Evolutionary conservation across 768 basidiomycete species (phyloP).

Genomic region (Hericium rajendrae): DNA sequence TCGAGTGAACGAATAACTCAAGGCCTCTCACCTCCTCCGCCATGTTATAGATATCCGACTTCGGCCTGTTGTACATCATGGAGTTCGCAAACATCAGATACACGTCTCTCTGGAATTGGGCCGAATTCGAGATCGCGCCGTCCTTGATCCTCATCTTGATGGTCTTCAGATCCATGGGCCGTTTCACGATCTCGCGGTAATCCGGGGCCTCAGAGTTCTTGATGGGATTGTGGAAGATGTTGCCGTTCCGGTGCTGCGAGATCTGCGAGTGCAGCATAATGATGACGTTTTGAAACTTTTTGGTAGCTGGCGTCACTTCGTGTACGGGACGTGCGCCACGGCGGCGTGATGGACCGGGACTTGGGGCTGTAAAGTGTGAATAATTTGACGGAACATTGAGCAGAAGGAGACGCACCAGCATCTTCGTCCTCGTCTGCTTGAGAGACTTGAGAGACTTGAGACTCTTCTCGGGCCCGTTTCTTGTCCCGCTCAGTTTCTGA

Average conservation of each 20-base stretch:
- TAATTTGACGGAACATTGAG: neutral
- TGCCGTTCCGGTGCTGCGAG: constrained; percentile 77
- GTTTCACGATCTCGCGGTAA: constrained; percentile 85
- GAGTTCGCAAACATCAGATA: constrained; percentile 95
- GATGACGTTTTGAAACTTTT: constrained; percentile 79
- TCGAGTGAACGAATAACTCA: neutral
- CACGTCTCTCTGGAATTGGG: constrained; percentile 85
- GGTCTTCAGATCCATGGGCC: constrained; percentile 94
- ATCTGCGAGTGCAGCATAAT: constrained; percentile 74
- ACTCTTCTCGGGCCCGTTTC: constrained; percentile 58
- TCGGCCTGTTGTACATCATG: constrained; percentile 91
- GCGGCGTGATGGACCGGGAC: constrained; percentile 12
- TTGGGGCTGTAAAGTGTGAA: constrained; percentile 4
- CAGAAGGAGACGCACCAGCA: constrained; percentile 16
- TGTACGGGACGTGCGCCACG: constrained; percentile 15
- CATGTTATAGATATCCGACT: constrained; percentile 81
- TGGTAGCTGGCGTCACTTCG: constrained; percentile 28
- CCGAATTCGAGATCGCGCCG: constrained; percentile 67
- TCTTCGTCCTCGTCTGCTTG: constrained; percentile 55
- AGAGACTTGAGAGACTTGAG: constrained; percentile 36
- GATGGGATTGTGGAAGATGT: constrained; percentile 87
- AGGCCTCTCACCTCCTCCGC: constrained; percentile 68
- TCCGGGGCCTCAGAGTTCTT: constrained; percentile 82
- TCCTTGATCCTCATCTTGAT: constrained; percentile 83
- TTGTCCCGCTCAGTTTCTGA: constrained; percentile 36